Percentiles rank a stretch among this genome's conserved stretches.
phyloP scores from a whole-genome alignment of 75 land plant genomes.

The Selaginella moellendorffii region DNA sequence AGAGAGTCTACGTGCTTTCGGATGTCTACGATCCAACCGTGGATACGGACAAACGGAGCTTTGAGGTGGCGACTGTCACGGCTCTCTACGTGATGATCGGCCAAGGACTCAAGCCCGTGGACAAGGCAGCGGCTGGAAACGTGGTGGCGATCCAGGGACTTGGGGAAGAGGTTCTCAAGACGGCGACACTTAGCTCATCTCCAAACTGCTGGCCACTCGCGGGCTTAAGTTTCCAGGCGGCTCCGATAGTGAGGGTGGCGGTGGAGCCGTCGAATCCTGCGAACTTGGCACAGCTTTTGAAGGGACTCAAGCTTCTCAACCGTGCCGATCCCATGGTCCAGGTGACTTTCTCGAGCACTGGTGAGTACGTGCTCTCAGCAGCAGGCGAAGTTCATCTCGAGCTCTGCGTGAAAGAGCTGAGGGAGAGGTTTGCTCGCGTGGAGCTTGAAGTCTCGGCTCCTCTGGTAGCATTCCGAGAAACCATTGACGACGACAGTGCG shows the following conservation, averaged over 20 bases:
- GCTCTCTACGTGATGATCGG: slow-evolving; percentile 92
- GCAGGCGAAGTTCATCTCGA: slow-evolving; percentile 98
- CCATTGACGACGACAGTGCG: slow-evolving; percentile 61
- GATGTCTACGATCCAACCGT: slow-evolving; percentile 63
- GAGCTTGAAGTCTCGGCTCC: slow-evolving; percentile 78
- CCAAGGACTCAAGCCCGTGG: slow-evolving; percentile 54
- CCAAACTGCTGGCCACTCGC: slow-evolving; percentile 69
- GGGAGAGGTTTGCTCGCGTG: slow-evolving; percentile 74
- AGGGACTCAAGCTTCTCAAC: slow-evolving; percentile 59
- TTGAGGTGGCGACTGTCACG: slow-evolving; percentile 39
- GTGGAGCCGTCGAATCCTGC: slow-evolving; percentile 80
- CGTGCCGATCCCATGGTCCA: slow-evolving; percentile 97
- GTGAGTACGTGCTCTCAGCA: slow-evolving; percentile 89
- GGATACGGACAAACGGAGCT: background rate
- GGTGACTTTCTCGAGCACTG: slow-evolving; percentile 60
- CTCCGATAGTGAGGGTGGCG: slow-evolving; percentile 79
- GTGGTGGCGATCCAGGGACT: slow-evolving; percentile 83
- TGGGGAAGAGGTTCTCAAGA: slow-evolving; percentile 69
- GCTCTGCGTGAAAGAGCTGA: slow-evolving; percentile 80
- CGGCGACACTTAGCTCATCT: slow-evolving; percentile 71
- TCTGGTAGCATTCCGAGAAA: slow-evolving; percentile 71
- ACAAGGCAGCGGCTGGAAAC: slow-evolving; percentile 62
- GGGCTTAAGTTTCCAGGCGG: slow-evolving; percentile 73
- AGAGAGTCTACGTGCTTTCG: slow-evolving; percentile 69
- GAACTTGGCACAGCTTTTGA: slow-evolving; percentile 58